Evolutionary conservation across 1,284 basidiomycete species (phyloP), one percentile per base, ranked within the genome.

Genomic region (Abortiporus biennis): DNA sequence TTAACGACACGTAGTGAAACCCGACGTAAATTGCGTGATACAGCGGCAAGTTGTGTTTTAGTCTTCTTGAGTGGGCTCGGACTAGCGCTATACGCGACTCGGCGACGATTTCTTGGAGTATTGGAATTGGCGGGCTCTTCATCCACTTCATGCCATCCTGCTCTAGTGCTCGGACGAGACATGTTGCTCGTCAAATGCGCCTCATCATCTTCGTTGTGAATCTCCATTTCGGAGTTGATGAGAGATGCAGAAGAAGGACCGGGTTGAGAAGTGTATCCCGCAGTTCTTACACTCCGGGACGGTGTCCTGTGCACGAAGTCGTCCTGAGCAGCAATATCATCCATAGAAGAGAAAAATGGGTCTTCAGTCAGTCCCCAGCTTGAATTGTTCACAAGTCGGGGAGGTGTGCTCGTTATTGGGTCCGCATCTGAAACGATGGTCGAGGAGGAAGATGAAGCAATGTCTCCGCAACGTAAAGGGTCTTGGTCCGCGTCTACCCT

Each of bases 1-100:
- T 92, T 91, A 27, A 91, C 90, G 13, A 96, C 90, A 16, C 92
- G 78, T 39, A 87, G 62, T 24, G 88, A 92, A 34, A 81, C 78
- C 13, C 84, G 71, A n/a, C 79, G 69, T 4, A 93, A 50, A 46
- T 68, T 78, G 42, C 71, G 69, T 23, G 77, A 76, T 36, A 86
- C 70, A 20, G 68, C 67, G 51, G 72, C 75, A 37, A 87, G 62
- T 11, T 70, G 74, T 4, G 71, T 71, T 1, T 73, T 73, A 2
- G 80, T 78, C 52, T 68, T 75, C 51, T 74, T 75, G 29, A 82
- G 54, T 1, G 79, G 74, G 0, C 79, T 80, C 15, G 75, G 66
- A 1, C 71, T 58, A 1, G 65, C 48, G 48, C 66, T 72, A 48
- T 83, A 82, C 36, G 69, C 50, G 1, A 72, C 72, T 27, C 66